These are phyloP conservation scores for Cryptococcus sp. DNA, from an alignment of 1,284 basidiomycete species.

Conservation along the genomic window DNA sequence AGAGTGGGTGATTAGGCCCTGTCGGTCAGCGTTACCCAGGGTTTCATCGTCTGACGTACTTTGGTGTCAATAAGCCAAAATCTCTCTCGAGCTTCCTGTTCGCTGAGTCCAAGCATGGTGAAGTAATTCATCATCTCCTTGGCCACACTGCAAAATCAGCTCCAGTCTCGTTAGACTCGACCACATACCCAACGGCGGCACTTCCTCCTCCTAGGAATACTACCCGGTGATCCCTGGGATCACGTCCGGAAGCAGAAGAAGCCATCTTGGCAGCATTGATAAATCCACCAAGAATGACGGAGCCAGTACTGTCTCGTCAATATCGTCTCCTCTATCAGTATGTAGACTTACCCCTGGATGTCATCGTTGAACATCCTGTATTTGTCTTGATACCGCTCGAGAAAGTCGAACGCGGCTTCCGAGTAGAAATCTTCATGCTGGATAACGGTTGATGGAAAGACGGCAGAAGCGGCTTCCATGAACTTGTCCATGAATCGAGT, in stretches of 20 bases:
- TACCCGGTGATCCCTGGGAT: conserved; percentile 73
- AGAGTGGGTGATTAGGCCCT: conserved; percentile 71
- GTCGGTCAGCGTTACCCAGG: no score
- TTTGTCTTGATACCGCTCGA: conserved; percentile 65
- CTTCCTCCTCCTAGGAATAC: conserved; percentile 64
- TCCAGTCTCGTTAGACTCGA: no score
- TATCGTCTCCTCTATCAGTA: not conserved
- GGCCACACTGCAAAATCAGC: conserved; percentile 67
- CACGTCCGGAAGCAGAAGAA: conserved; percentile 63
- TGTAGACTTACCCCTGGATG: conserved; percentile 55
- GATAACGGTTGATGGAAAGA: conserved; percentile 74
- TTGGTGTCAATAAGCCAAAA: conserved; percentile 82
- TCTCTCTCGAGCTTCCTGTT: conserved; percentile 68
- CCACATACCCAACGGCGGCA: conserved; percentile 41
- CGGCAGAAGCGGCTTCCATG: conserved; percentile 69
- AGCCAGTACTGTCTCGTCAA: conserved; percentile 60
- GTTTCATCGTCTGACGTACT: no score
- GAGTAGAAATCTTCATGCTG: conserved; percentile 93
- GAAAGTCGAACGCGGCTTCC: conserved; percentile 78
- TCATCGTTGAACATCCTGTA: conserved; percentile 89
- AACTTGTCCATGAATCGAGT: conserved; percentile 87
- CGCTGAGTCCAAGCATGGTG: conserved; percentile 64
- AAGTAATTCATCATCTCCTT: conserved; percentile 87
- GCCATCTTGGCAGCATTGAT: conserved; percentile 79
- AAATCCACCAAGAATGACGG: conserved; percentile 87